Conservation (phyloP, 768 basidiomycete species). For the Harrya chromipes region DNA sequence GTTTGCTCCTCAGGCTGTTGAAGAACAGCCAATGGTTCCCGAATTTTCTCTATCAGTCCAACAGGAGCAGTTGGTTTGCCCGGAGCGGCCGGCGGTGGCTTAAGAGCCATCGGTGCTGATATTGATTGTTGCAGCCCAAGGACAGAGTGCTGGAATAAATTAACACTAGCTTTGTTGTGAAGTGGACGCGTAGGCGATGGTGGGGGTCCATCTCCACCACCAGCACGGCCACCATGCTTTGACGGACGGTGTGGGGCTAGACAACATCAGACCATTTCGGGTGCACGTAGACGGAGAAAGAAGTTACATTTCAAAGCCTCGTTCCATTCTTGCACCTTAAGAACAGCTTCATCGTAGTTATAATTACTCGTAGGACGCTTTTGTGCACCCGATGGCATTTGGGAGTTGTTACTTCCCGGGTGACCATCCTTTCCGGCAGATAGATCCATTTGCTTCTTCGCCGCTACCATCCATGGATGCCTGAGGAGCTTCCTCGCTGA, state of each 20-base stretch:
- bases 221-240: conserved; percentile 54
- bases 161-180: conserved; percentile 27
- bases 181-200: conserved; percentile 40
- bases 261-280: conserved; percentile 4
- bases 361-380: conserved; percentile 69
- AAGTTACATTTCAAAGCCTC: conserved; percentile 84
- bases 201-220: conserved; percentile 38
- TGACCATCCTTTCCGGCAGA: conserved; percentile 29
- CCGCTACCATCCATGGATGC: conserved; percentile 95
- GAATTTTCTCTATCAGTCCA: conserved; percentile 37
- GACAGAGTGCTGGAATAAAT: conserved; percentile 30
- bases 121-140: conserved; percentile 35
- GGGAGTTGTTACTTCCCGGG: conserved; percentile 33
- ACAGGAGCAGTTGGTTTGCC: conserved; percentile 25
- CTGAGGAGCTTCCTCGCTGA: conserved; percentile 88
- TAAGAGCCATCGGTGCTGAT: conserved; percentile 30
- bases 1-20: conserved; percentile 82
- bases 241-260: conserved; percentile 71
- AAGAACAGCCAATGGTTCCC: conserved; percentile 57
- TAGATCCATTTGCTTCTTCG: conserved; percentile 66
- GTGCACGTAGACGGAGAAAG: conserved; percentile 14
- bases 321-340: conserved; percentile 98
- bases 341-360: conserved; percentile 90
- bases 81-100: conserved; percentile 15
- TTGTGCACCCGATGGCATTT: conserved; percentile 33